Evolutionary conservation across 805 yeast species (phyloP).

Genomic region (Starmerella gropengiesseri): DNA sequence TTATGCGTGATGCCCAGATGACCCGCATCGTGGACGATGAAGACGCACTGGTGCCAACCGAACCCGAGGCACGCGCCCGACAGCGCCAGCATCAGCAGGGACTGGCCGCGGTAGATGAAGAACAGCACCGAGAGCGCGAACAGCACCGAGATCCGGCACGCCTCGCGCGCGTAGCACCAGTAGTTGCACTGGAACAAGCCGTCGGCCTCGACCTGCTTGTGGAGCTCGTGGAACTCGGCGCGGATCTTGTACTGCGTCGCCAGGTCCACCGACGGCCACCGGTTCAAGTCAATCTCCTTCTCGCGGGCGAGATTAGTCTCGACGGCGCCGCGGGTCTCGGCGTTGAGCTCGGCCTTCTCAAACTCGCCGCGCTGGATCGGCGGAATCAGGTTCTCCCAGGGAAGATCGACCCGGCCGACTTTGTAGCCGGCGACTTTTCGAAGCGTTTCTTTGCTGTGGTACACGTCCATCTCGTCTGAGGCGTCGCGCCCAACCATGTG

Average conservation of each 20-base stretch:
- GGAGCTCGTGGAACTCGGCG: slow-evolving; percentile 49
- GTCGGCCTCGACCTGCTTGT: slow-evolving; percentile 40
- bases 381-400: slow-evolving; percentile 69
- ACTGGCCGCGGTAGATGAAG: slow-evolving; percentile 28
- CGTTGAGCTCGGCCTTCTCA: slow-evolving; percentile 25
- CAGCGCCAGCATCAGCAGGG: slow-evolving; percentile 32
- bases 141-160: slow-evolving; percentile 46
- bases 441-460: slow-evolving; percentile 55
- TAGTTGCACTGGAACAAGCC: slow-evolving; percentile 68
- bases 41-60: slow-evolving; percentile 84
- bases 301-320: slow-evolving; percentile 48
- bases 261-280: slow-evolving; percentile 55
- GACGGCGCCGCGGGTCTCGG: slow-evolving; percentile 31
- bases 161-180: slow-evolving; percentile 60
- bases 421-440: slow-evolving; percentile 43
- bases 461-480: slow-evolving; percentile 80
- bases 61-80: slow-evolving; percentile 61
- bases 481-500: slow-evolving; percentile 88
- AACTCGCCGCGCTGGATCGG: slow-evolving; percentile 77
- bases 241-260: slow-evolving; percentile 52
- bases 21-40: slow-evolving; percentile 85
- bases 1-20: slow-evolving; percentile 75
- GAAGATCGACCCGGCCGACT: slow-evolving; percentile 52
- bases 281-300: slow-evolving; percentile 44
- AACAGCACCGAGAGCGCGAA: slow-evolving; percentile 42